Evolutionary conservation across 1,284 basidiomycete genomes (phyloP).

Genomic region (Schizophyllum amplum): DNA sequence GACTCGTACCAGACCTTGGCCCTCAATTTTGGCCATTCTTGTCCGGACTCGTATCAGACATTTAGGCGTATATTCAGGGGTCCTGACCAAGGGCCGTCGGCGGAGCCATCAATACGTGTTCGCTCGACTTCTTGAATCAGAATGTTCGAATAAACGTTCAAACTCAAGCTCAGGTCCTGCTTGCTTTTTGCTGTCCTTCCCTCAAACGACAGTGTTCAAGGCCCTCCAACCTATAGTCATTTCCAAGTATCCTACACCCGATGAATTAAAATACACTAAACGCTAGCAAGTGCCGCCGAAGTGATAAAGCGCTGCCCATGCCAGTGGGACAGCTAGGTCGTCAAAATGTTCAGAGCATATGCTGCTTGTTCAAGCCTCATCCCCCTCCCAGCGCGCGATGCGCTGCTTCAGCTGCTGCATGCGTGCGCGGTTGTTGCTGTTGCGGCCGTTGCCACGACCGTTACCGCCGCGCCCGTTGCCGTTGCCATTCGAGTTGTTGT

Average conservation of each 20-base stretch:
- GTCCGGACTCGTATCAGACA: too few species aligned
- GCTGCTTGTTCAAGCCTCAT: background rate
- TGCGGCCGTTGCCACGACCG: too few species aligned
- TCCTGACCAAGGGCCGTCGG: too few species aligned
- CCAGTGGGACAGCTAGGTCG: background rate
- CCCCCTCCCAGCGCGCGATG: background rate
- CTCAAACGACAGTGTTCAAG: background rate
- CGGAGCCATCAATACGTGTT: too few species aligned
- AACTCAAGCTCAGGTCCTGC: background rate
- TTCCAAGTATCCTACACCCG: background rate
- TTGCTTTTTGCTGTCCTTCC: background rate
- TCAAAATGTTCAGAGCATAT: background rate
- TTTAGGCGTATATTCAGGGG: too few species aligned
- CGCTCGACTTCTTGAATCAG: too few species aligned
- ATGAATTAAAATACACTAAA: background rate
- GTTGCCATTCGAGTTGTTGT: background rate
- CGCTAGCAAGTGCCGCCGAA: background rate
- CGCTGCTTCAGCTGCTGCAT: slow-evolving; percentile 7
- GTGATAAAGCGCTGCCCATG: background rate
- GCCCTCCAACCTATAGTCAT: background rate
- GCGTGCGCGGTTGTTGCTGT: slow-evolving; percentile 4
- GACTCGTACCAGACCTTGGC: too few species aligned
- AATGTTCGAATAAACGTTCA: background rate
- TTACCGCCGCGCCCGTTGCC: too few species aligned
- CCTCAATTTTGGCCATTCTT: too few species aligned